Evolutionary conservation across 1,284 basidiomycete species (phyloP).

Genomic region (Moesziomyces globuligerus): DNA sequence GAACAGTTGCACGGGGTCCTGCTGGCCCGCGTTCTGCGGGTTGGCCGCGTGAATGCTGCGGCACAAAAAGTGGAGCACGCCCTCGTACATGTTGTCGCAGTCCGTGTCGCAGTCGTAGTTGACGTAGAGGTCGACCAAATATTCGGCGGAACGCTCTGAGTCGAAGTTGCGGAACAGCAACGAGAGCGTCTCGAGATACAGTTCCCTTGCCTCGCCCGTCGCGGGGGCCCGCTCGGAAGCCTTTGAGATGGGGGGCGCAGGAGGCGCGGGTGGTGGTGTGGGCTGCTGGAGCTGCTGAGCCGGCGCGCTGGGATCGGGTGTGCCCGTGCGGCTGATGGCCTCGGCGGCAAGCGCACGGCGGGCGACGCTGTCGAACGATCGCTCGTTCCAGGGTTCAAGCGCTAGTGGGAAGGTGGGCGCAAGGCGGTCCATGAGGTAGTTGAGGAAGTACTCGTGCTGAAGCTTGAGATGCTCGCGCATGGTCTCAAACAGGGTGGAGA

Average conservation of each 20-base stretch:
- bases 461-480: constrained; percentile 88
- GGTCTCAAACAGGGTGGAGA: constrained; percentile 87
- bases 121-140: constrained; percentile 93
- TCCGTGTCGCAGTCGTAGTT: constrained; percentile 98
- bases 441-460: constrained; percentile 94
- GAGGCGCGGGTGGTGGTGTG: constrained; percentile 72
- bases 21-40: constrained; percentile 83
- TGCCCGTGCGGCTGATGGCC: constrained; percentile 19
- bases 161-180: constrained; percentile 74
- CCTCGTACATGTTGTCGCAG: constrained; percentile 94
- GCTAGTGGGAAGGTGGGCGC: constrained; percentile 67
- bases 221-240: constrained; percentile 73
- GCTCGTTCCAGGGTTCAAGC: constrained; percentile 63
- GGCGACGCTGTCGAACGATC: constrained; percentile 64
- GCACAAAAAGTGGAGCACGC: constrained; percentile 85
- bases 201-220: constrained; percentile 82
- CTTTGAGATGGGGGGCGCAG: constrained; percentile 71
- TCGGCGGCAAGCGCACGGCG: constrained; percentile 32
- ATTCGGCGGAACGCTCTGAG: constrained; percentile 72
- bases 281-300: constrained; percentile 60
- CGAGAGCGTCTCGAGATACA: constrained; percentile 87
- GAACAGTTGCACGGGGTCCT: constrained; percentile 83
- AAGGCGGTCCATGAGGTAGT: constrained; percentile 90
- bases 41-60: constrained; percentile 60
- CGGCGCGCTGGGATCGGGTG: constrained; percentile 10